Conservation (phyloP, 2,329 filamentous ascomycete species). For the Podosphaera xanthii region DNA sequence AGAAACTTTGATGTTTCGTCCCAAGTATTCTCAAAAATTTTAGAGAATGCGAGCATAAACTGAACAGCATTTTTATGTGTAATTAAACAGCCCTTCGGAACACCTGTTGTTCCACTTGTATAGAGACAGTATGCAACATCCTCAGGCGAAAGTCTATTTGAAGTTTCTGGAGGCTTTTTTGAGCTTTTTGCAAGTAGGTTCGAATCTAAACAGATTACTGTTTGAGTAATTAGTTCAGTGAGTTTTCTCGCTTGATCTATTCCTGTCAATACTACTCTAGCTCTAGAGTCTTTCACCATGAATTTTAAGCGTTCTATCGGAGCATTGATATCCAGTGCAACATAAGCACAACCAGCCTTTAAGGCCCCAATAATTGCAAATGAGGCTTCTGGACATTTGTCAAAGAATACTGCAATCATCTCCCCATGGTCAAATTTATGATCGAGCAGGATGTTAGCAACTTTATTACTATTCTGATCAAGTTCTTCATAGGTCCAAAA, state of each 20-base stretch:
- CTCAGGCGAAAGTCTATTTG: slow-evolving; percentile 8
- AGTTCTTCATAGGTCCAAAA: slow-evolving; percentile 58
- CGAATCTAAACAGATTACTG: slow-evolving; percentile 10
- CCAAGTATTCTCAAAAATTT: slow-evolving; percentile 58
- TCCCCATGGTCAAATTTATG: slow-evolving; percentile 28
- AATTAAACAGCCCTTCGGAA: slow-evolving; percentile 40
- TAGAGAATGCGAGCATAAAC: slow-evolving; percentile 67
- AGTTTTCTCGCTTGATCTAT: slow-evolving; percentile 21
- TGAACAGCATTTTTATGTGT: slow-evolving; percentile 79
- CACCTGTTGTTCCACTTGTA: slow-evolving; percentile 19
- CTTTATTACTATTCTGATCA: slow-evolving; percentile 43
- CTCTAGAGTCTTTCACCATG: slow-evolving; percentile 35
- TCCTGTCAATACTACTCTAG: slow-evolving; percentile 38
- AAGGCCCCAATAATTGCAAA: slow-evolving; percentile 18
- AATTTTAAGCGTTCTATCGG: slow-evolving; percentile 16
- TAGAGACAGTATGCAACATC: slow-evolving; percentile 17
- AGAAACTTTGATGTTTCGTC: slow-evolving; percentile 53
- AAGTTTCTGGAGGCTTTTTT: slow-evolving; percentile 10
- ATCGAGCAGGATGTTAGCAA: slow-evolving; percentile 39
- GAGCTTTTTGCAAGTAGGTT: slow-evolving; percentile 4
- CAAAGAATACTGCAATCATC: slow-evolving; percentile 19
- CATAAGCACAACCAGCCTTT: slow-evolving; percentile 18
- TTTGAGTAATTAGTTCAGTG: slow-evolving; percentile 5
- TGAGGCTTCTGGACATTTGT: slow-evolving; percentile 18
- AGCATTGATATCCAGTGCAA: slow-evolving; percentile 19